These are phyloP conservation scores for Hemisphaericaspora xylofermentans DNA, from an alignment of 1,139 yeast species.

Conservation along the genomic window DNA sequence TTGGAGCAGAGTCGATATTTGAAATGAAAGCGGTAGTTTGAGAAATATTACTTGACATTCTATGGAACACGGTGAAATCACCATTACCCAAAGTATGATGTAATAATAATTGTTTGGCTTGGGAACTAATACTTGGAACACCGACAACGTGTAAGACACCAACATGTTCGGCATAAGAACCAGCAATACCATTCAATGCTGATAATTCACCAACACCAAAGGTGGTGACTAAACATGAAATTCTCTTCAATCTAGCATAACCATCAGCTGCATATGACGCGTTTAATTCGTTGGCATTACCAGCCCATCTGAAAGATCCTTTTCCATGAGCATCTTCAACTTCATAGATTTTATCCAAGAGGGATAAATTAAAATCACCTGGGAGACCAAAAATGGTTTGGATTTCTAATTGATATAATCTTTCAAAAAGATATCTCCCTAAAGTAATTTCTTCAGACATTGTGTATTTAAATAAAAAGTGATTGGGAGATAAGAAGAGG, in stretches of 20 bases:
- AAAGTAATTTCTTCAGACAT: constrained; percentile 38
- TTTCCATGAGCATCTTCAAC: constrained; percentile 24
- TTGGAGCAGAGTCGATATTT: constrained; percentile 63
- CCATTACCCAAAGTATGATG: constrained; percentile 50
- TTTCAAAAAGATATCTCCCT: constrained; percentile 45
- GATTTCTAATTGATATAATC: constrained; percentile 42
- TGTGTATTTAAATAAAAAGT: background rate
- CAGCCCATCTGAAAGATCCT: constrained; percentile 36
- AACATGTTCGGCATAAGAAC: constrained; percentile 44
- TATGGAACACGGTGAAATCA: constrained; percentile 46
- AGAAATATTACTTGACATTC: constrained; percentile 62
- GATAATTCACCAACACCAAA: constrained; percentile 45
- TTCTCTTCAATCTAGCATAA: constrained; percentile 38
- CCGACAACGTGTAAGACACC: constrained; percentile 43
- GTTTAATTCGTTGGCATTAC: constrained; percentile 44
- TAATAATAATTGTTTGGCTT: constrained; percentile 37
- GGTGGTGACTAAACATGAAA: constrained; percentile 40
- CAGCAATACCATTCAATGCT: constrained; percentile 43
- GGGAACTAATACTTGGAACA: constrained; percentile 38
- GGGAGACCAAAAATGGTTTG: constrained; percentile 44
- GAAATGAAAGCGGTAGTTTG: constrained; percentile 64
- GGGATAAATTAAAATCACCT: constrained; percentile 40
- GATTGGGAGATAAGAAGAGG: background rate
- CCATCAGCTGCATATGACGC: constrained; percentile 48
- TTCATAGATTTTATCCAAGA: constrained; percentile 40